A percentile compares a stretch with the other conserved stretches of the same genome.
These are phyloP conservation scores for Hanseniaspora meyeri DNA, from an alignment of 805 yeast genomes.

Conservation along the genomic window DNA sequence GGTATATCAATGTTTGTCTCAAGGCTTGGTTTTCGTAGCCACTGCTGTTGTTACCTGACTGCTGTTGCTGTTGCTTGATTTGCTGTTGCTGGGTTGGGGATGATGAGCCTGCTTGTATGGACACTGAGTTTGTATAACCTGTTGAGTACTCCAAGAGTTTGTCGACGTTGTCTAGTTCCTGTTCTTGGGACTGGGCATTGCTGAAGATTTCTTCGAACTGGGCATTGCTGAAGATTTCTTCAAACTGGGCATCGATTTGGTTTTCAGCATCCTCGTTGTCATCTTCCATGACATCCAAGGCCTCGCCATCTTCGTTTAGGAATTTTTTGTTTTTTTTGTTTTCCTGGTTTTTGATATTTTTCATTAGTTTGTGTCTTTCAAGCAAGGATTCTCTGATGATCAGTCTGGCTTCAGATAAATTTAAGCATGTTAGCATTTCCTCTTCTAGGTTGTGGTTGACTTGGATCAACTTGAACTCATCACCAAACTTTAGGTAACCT, in stretches of 20 bases:
- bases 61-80: constrained; percentile 4
- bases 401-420: constrained; percentile 79
- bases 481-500: constrained; percentile 72
- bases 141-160: constrained; percentile 27
- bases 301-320: constrained; percentile 17
- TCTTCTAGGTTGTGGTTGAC: constrained; percentile 68
- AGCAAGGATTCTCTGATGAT: constrained; percentile 80
- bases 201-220: constrained; percentile 23
- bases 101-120: constrained; percentile 7
- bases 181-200: constrained; percentile 39
- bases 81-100: constrained; percentile 11
- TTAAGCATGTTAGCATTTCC: constrained; percentile 69
- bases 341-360: constrained; percentile 31
- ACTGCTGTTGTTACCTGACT: constrained; percentile 3
- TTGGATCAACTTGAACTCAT: constrained; percentile 78
- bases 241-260: constrained; percentile 18
- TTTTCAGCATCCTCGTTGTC: constrained; percentile 19
- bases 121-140: constrained; percentile 9
- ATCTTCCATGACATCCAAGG: neutral
- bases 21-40: constrained; percentile 68
- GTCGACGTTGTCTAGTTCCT: constrained; percentile 28
- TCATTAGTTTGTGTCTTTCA: constrained; percentile 45
- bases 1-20: constrained; percentile 80
- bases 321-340: constrained; percentile 28
- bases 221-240: constrained; percentile 23